Evolutionary conservation across 495 filamentous ascomycete genomes (phyloP), one percentile per base, ranked within the genome.

Genomic region (Penicillium paradoxum): DNA sequence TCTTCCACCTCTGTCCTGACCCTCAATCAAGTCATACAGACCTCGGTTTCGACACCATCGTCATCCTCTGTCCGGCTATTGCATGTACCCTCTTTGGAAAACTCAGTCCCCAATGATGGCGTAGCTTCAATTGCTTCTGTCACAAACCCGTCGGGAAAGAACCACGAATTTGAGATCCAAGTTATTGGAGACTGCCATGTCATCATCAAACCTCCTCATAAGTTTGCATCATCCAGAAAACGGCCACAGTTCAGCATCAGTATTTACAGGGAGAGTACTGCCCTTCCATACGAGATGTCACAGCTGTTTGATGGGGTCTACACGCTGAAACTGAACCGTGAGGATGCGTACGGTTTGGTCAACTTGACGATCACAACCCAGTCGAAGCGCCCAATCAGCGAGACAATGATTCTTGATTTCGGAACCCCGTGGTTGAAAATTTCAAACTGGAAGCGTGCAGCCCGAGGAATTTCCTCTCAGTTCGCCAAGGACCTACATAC

Each of bases 371-470:
- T 87, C 33, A 74, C 69, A 58, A 76, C 79, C 27, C 66, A 70
- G 45, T 73, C 78, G 10, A 81, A 74, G 57, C 73, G 78, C 6
- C 63, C 71, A n/a, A 50, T 80, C 34, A 69, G 74, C n/a, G 74
- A 86, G 62, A 77, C 61, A 11, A 75, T 80, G 14, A 61, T 73
- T 21, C 66, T 84, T 37, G 81, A 83, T 56, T 79, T 87, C 57
- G 82, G 83, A n/a, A 79, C 74, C 2, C 78, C 78, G 14, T 85
- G 82, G 81, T 62, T 83, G 47, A 82, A 81, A 56, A 68, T 82
- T 53, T 71, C 72, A 36, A 77, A 75, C 17, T 84, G 82, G 80
- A 79, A 75, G 54, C 71, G 73, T 49, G 78, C 75, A 27, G 79
- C 71, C 6, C 70, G 65, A 0, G 53, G 49, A 15, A 56, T 79